Base-by-base conservation (phyloP, 2,329 filamentous ascomycete species). In the Didymellaceae sp. region DNA sequence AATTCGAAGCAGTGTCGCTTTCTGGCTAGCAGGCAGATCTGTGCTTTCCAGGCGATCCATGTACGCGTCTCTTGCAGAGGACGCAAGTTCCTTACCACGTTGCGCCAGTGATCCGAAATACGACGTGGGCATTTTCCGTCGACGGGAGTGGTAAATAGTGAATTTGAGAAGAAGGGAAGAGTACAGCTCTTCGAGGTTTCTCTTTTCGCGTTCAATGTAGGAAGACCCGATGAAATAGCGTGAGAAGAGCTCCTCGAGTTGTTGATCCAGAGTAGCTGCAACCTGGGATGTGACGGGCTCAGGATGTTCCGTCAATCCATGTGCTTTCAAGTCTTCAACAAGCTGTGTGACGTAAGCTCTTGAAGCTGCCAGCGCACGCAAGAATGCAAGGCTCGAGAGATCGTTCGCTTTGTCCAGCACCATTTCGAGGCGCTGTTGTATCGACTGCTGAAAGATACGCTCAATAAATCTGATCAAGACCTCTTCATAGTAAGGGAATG, bases 141-240 rank as follows among this genome's bases (percentile, higher is more conserved):
- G 82, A 52, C 87, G 80, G 0, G 88, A 91, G 72, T 99, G 94
- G 68, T 93, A 97, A n/a, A 95, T 88, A 13, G 91, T 95, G 68
- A 94, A 99, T 65, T 95, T 96, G 83, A 99, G 96, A 4, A 97
- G 82, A 45, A 99, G 77, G 0, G 94, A 96, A 45, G 91, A 93
- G 75, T 96, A 93, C 2, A 93, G 75, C 66, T 93, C 90, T 66
- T 92, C 89, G 54, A 93, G 76, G 74, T 83, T 86, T 55, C 80
- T 80, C 69, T 83, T 86, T 62, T 87, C 84, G 39, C 83, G 78
- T 65, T 87, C 84, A 56, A 86, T 85, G 61, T 87, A 87, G 9
- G 83, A 84, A 1, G 83, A 82, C 5, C 85, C 84, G 9, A 83
- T 79, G 58, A 87, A 85, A 66, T 87, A 87, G 0, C 84, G 84